A percentile compares a stretch with the other conserved stretches of the same genome.
Evolutionary conservation across 371 early-diverging fungal species (phyloP).

Genomic region (Phascolomyces articulosus): DNA sequence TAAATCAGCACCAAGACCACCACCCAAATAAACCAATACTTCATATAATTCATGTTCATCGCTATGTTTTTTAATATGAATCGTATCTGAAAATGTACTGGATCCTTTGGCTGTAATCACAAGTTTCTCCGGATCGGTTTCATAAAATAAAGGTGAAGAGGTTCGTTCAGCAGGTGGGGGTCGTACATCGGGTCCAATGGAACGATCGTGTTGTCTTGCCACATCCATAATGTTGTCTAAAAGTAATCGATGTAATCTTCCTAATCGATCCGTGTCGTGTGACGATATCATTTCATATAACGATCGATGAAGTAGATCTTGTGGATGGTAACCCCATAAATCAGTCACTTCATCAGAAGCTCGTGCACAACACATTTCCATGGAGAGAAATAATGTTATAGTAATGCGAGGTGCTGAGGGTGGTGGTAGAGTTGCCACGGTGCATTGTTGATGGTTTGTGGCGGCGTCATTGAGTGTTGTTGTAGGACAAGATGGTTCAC

Average conservation of each 20-base stretch:
- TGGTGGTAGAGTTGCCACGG: neutral
- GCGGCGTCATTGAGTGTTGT: slow-evolving; percentile 1
- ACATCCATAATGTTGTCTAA: slow-evolving; percentile 43
- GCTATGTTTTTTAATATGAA: slow-evolving; percentile 38
- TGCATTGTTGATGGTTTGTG: neutral
- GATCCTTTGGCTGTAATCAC: slow-evolving; percentile 26
- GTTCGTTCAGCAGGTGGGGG: slow-evolving; percentile 37
- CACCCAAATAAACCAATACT: slow-evolving; percentile 48
- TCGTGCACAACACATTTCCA: slow-evolving; percentile 56
- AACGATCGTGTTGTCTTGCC: slow-evolving; percentile 14
- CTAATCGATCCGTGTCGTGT: slow-evolving; percentile 40
- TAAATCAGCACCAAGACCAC: slow-evolving; percentile 63
- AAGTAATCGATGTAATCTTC: slow-evolving; percentile 37
- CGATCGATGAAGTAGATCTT: slow-evolving; percentile 51
- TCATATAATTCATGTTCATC: slow-evolving; percentile 45
- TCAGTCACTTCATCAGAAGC: slow-evolving; percentile 52
- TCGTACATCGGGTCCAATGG: slow-evolving; percentile 19
- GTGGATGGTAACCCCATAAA: slow-evolving; percentile 55
- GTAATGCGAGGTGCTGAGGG: slow-evolving; percentile 2
- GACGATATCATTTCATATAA: slow-evolving; percentile 49
- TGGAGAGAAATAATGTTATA: slow-evolving; percentile 44
- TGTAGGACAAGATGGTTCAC: neutral
- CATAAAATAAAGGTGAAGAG: slow-evolving; percentile 34
- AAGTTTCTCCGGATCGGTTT: slow-evolving; percentile 32
- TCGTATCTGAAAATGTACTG: slow-evolving; percentile 43